Conservation (phyloP, 2,329 filamentous ascomycete species). For the Penicillium sp. region DNA sequence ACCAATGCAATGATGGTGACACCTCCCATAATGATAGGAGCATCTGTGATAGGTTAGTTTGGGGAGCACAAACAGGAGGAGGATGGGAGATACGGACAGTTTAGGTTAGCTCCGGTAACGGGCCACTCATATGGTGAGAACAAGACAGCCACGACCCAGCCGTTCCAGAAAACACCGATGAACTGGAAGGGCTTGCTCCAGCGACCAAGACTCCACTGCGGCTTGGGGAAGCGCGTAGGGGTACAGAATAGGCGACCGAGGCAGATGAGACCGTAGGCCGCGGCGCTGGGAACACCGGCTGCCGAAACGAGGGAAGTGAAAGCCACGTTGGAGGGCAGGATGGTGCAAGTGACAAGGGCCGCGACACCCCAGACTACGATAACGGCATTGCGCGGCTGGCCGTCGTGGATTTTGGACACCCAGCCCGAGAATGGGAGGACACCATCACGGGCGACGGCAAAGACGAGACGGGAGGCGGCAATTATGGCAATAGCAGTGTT, state of each 20-base stretch:
- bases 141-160: slow-evolving; percentile 51
- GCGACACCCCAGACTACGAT: slow-evolving; percentile 59
- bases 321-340: slow-evolving; percentile 56
- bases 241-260: slow-evolving; percentile 51
- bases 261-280: slow-evolving; percentile 55
- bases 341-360: slow-evolving; percentile 58
- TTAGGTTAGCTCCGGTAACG: slow-evolving; percentile 45
- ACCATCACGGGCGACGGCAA: slow-evolving; percentile 45
- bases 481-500: slow-evolving; percentile 62
- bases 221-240: slow-evolving; percentile 36
- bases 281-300: slow-evolving; percentile 54
- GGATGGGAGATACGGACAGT: slow-evolving; percentile 33
- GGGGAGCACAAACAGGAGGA: no score
- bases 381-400: slow-evolving; percentile 62
- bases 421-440: slow-evolving; percentile 60
- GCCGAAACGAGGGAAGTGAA: slow-evolving; percentile 58
- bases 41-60: slow-evolving; percentile 33
- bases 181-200: slow-evolving; percentile 51
- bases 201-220: slow-evolving; percentile 47
- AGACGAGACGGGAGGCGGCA: slow-evolving; percentile 60
- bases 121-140: slow-evolving; percentile 52
- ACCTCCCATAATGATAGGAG: slow-evolving; percentile 53
- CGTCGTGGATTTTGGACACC: slow-evolving; percentile 56
- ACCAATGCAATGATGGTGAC: slow-evolving; percentile 52
- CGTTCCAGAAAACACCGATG: slow-evolving; percentile 52